Percentiles rank a stretch among this genome's conserved stretches.
phyloP scores from a whole-genome alignment of 23 red algal species.

The Agarophyton chilense region DNA sequence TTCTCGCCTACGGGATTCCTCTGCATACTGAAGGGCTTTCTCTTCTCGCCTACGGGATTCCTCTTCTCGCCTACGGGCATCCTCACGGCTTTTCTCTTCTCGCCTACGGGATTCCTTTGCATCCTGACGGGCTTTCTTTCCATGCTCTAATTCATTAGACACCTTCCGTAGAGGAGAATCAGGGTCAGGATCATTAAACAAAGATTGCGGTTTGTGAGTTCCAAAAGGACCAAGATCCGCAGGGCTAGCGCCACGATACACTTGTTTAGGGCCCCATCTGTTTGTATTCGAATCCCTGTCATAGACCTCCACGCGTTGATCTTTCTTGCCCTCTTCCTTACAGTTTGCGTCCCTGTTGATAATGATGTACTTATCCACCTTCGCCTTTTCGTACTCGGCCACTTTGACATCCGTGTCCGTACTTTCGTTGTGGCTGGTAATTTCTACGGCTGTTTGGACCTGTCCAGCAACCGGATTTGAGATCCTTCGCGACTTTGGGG shows the following conservation, averaged over 20 bases:
- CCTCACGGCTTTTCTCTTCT: no score
- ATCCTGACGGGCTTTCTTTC: no score
- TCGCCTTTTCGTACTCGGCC: background rate
- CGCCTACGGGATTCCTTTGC: background rate
- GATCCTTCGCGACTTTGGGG: background rate
- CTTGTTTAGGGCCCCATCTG: background rate
- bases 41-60: no score
- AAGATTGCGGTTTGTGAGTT: background rate
- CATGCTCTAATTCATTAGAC: background rate
- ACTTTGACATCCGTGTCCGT: background rate
- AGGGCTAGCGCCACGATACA: conserved; percentile 1
- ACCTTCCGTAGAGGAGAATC: background rate
- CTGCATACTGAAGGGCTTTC: no score
- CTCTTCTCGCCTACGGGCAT: background rate
- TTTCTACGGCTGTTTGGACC: background rate
- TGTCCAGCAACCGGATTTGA: background rate
- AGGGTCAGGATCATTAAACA: background rate
- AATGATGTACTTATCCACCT: background rate
- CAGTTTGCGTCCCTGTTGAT: background rate
- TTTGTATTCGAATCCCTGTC: background rate
- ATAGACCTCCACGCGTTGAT: background rate
- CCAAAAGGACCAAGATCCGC: background rate
- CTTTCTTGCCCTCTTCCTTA: background rate
- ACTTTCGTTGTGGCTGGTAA: conserved; percentile 5
- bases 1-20: background rate